Evolutionary conservation across 2,329 filamentous ascomycete species (phyloP).

Genomic region (Penicillium sp.): DNA sequence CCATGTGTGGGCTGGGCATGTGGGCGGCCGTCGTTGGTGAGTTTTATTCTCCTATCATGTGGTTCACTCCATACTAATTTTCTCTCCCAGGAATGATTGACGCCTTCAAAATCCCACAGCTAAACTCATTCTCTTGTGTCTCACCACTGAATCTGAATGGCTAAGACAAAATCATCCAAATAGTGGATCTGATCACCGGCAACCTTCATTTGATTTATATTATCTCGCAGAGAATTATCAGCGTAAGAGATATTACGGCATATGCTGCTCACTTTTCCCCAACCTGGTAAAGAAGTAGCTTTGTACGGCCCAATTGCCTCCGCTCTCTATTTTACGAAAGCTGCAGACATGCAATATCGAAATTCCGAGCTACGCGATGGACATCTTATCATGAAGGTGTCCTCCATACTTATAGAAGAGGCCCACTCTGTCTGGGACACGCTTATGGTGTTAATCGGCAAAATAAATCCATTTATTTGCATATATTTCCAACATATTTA

Average conservation of each 20-base stretch:
- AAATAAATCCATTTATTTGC: neutral
- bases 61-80: neutral
- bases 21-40: neutral
- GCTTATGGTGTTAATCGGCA: neutral
- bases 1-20: neutral
- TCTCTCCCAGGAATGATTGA: neutral
- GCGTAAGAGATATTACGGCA: too few relatives aligned
- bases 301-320: too few relatives aligned
- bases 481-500: neutral
- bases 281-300: too few relatives aligned
- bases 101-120: neutral
- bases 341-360: too few relatives aligned
- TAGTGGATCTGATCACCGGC: neutral
- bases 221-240: too few relatives aligned
- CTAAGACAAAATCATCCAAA: neutral
- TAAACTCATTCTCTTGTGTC: neutral
- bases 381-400: too few relatives aligned
- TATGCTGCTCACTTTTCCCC: too few relatives aligned
- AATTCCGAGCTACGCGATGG: too few relatives aligned
- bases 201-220: too few relatives aligned
- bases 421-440: neutral
- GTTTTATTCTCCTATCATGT: neutral
- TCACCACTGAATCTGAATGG: conserved; percentile 17
- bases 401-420: too few relatives aligned
- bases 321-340: too few relatives aligned